Base-by-base conservation (phyloP, 2,329 filamentous ascomycete genomes). In the Lasiodiplodia gonubiensis region DNA sequence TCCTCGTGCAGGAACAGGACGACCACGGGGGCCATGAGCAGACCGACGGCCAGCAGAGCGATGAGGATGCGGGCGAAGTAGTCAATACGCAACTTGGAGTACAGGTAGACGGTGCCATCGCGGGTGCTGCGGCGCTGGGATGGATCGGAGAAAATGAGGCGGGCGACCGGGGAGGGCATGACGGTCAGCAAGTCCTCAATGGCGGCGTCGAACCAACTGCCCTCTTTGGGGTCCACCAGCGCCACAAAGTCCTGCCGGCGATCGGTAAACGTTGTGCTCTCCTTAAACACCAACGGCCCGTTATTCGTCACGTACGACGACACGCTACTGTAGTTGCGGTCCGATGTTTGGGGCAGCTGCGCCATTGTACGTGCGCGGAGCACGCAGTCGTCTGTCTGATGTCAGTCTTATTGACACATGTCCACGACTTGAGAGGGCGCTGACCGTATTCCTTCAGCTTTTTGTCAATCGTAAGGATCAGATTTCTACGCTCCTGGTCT, bases 1-100 rank as follows among this genome's bases (percentile, higher is more conserved):
- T 70, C 67, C 16, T 68, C 27, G 12, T 67, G 53, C 10, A 68
- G 54, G 23, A 71, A 70, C 4, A 74, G 67, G 0, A 73, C 69
- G 12, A 68, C 69, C 7, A 74, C 69, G 0, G 72, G 72, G 7
- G 70, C 68, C 27, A 70, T 64, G 30, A 73, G 70, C 16, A 74
- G 68, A 2, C 68, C 68, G 6, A 73, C 72, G 5, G 71, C 71
- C 2, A 74, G 67, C 51, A 71, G 54, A 48, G 70, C 70, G 63
- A 74, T 72, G 67, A 73, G 60, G 48, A 70, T 46, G 39, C 70
- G 70, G 7, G 70, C 66, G 60, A 70, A 71, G 23, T 65, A 59
- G 67, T 71, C 69, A 61, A 70, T 67, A 23, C 69, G 68, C 2
- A 18, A 18, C 49, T 71, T 71, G 23, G 69, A 71, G 63, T 69